phyloP scores from a whole-genome alignment of 306 rosid genomes.

The Prunus campanulata region DNA sequence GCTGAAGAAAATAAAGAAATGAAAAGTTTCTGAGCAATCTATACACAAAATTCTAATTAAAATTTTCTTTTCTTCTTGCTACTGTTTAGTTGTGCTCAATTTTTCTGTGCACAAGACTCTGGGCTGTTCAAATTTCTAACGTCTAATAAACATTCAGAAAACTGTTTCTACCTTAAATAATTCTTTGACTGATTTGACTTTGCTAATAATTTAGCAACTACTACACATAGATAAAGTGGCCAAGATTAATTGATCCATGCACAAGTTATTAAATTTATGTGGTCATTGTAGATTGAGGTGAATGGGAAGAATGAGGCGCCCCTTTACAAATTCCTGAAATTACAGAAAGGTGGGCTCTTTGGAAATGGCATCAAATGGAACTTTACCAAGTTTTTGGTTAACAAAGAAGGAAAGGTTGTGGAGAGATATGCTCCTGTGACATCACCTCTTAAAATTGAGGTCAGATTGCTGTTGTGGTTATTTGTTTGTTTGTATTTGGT shows the following conservation, averaged over 20 bases:
- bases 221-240: background rate
- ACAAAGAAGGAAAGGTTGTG: slow-evolving; percentile 83
- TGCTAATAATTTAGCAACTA: background rate
- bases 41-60: background rate
- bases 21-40: background rate
- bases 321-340: slow-evolving; percentile 66
- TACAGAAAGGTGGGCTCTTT: slow-evolving; percentile 68
- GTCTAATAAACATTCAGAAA: background rate
- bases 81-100: background rate
- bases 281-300: slow-evolving; percentile 56
- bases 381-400: slow-evolving; percentile 84
- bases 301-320: slow-evolving; percentile 77
- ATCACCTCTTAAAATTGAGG: slow-evolving; percentile 82
- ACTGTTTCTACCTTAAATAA: background rate
- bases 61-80: background rate
- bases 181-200: background rate
- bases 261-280: background rate
- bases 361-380: slow-evolving; percentile 92
- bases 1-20: slow-evolving; percentile 4
- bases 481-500: background rate
- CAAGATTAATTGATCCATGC: background rate
- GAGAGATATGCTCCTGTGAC: slow-evolving; percentile 90
- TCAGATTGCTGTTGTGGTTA: slow-evolving; percentile 21
- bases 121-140: background rate
- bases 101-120: background rate